Base-by-base conservation (phyloP, 345 rosid species). In the Lumnitzera racemosa region DNA sequence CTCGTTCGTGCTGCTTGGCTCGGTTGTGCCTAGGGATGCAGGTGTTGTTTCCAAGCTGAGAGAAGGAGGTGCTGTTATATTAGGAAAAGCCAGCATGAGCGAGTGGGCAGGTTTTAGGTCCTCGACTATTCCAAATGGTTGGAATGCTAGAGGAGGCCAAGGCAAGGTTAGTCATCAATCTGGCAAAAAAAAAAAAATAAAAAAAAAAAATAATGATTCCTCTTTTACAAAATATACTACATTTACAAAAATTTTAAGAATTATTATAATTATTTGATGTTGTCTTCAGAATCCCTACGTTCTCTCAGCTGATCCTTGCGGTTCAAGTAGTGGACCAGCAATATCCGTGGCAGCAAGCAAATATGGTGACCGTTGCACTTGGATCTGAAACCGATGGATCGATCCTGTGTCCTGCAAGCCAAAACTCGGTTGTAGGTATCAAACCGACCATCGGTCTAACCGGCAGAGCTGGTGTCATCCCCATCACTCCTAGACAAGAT, bases 351-450 rank as follows among this genome's bases (percentile, higher is more conserved):
- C 53, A 2, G 57, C 59, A 31, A 2, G 57, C 59, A 31, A 59
- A 61, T 49, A 8, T 58, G 61, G 94, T 43, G 24, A 69, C 90
- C 0, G 83, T 83, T 55, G 68, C 96, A 13, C 17, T 83, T 0
- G 96, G 94, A n/a, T 81, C 91, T 5, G 97, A 88, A 66, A 88
- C 96, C 1, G 74, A 79, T 67, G 96, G 89, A 46, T 90, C 96
- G 41, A 80, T 88, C 46, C 63, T 90, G 4, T 85, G 75, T 49
- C 96, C 96, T 0, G 66, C 97, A 0, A 67, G 72, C 61, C 55
- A 52, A 17, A 85, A 88, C 66, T 90, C 89, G 0, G 82, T 80
- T 0, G 89, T 88, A 1, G 96, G 96, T 25, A 59, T 88, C 61
- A 88, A 88, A 65, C 96, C 94, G 29, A 90, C 77, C 0, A 84